Evolutionary conservation across 495 filamentous ascomycete genomes (phyloP).

Genomic region (Usnea hakonensis): DNA sequence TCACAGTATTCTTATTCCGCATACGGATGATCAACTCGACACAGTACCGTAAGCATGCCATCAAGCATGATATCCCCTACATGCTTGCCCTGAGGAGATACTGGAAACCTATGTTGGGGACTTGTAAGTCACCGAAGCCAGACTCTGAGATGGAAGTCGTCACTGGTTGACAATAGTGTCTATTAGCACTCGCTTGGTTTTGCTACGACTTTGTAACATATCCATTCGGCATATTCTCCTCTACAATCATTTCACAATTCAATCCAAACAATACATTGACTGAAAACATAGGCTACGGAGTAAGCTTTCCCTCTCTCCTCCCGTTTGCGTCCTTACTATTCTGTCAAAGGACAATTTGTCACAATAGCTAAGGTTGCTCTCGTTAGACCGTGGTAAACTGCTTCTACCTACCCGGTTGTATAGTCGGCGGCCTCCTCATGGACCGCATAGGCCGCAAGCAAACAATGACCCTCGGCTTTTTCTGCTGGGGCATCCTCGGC

Average conservation of each 20-base stretch:
- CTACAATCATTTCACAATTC: conserved; percentile 3
- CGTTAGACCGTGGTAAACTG: conserved; percentile 2
- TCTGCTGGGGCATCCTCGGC: conserved; percentile 5
- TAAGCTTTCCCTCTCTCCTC: neutral
- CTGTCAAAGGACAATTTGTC: neutral
- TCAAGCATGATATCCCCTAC: conserved; percentile 1
- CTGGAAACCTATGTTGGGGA: conserved; percentile 5
- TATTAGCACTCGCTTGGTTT: conserved; percentile 5
- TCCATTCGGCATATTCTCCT: conserved; percentile 5
- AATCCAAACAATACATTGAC: neutral
- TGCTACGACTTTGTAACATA: conserved; percentile 10
- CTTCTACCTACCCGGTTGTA: conserved; percentile 6
- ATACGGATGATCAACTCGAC: conserved; percentile 10
- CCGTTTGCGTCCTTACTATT: neutral
- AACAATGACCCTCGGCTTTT: conserved; percentile 4
- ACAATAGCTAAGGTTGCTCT: neutral
- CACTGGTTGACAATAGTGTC: neutral
- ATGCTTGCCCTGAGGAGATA: neutral
- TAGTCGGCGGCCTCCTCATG: conserved; percentile 4
- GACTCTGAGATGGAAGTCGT: neutral
- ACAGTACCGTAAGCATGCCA: conserved; percentile 11
- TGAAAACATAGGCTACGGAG: conserved; percentile 4
- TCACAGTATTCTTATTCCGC: conserved; percentile 7
- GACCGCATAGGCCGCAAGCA: conserved; percentile 11
- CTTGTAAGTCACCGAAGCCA: neutral